A percentile compares a stretch with the other conserved stretches of the same genome.
phyloP scores from a whole-genome alignment of 1,139 yeast species.

The Taphrina confusa region DNA sequence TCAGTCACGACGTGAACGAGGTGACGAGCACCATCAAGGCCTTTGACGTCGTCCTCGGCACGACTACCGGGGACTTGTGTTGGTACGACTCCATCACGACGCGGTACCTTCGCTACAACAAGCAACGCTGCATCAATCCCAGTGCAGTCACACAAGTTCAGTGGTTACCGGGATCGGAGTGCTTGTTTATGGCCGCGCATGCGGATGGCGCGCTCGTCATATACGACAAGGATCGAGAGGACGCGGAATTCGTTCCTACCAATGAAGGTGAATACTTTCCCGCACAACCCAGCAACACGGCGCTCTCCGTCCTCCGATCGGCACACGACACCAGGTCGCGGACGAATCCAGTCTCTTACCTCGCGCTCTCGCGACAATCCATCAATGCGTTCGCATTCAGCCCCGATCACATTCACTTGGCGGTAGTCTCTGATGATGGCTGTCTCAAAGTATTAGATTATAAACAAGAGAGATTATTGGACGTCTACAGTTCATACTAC shows the following conservation, averaged over 20 bases:
- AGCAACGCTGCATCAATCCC: conserved; percentile 48
- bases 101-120: conserved; percentile 56
- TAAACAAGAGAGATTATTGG: conserved; percentile 54
- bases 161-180: conserved; percentile 51
- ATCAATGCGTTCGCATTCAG: conserved; percentile 58
- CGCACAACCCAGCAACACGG: conserved; percentile 33
- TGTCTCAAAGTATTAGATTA: conserved; percentile 61
- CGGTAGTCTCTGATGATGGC: conserved; percentile 69
- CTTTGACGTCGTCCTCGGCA: conserved; percentile 56
- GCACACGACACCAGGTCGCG: conserved; percentile 40
- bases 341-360: conserved; percentile 59
- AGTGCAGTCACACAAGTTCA: conserved; percentile 48
- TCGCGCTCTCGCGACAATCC: conserved; percentile 62
- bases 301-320: conserved; percentile 38
- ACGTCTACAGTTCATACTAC: conserved; percentile 65
- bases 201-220: conserved; percentile 50
- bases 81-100: conserved; percentile 56
- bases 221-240: conserved; percentile 52
- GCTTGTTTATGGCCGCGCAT: conserved; percentile 49
- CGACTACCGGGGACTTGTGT: conserved; percentile 58
- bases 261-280: conserved; percentile 36
- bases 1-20: conserved; percentile 49
- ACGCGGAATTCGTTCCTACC: conserved; percentile 40
- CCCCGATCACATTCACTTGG: conserved; percentile 50
- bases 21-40: conserved; percentile 48